Percentiles rank a stretch among this genome's conserved stretches.
Evolutionary conservation across 2,329 filamentous ascomycete species (phyloP).

Genomic region (Xenosphaeropsis pyriputrescens): DNA sequence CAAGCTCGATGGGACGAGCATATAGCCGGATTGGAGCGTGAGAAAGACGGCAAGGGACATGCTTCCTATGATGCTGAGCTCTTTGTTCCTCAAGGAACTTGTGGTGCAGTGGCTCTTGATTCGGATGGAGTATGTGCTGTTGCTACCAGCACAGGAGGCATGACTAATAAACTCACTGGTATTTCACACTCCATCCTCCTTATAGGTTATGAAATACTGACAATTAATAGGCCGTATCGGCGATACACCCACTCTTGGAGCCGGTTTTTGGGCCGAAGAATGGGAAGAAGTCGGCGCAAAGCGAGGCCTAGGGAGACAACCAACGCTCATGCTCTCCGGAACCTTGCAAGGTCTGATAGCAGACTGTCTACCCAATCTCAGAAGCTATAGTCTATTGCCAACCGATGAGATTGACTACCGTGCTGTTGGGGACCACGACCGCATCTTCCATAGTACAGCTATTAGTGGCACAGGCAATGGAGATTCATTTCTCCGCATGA

Average conservation of each 20-base stretch:
- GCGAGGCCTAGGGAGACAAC: constrained; percentile 5
- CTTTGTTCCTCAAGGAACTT: constrained; percentile 72
- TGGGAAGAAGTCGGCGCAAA: constrained; percentile 42
- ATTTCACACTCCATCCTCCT: no score
- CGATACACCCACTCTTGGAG: constrained; percentile 71
- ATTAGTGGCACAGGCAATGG: constrained; percentile 78
- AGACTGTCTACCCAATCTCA: constrained; percentile 41
- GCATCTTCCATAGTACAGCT: constrained; percentile 24
- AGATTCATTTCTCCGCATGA: constrained; percentile 66
- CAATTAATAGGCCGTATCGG: constrained; percentile 41
- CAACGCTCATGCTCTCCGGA: constrained; percentile 24
- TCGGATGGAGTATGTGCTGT: constrained; percentile 56
- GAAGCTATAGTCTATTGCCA: constrained; percentile 15
- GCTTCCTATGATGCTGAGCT: constrained; percentile 43
- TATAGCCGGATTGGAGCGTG: constrained; percentile 35
- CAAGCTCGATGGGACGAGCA: constrained; percentile 69
- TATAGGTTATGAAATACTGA: no score
- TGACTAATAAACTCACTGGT: constrained; percentile 82
- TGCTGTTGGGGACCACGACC: constrained; percentile 13
- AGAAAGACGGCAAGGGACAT: constrained; percentile 23
- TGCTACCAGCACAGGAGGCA: constrained; percentile 56
- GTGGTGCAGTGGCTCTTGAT: constrained; percentile 72
- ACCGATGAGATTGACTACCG: constrained; percentile 13
- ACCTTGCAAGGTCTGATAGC: constrained; percentile 33
- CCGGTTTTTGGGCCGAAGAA: constrained; percentile 83